A percentile compares a stretch with the other conserved stretches of the same genome.
Conservation (phyloP, 352 stramenopile species). For the Phytophthora palmivora region DNA sequence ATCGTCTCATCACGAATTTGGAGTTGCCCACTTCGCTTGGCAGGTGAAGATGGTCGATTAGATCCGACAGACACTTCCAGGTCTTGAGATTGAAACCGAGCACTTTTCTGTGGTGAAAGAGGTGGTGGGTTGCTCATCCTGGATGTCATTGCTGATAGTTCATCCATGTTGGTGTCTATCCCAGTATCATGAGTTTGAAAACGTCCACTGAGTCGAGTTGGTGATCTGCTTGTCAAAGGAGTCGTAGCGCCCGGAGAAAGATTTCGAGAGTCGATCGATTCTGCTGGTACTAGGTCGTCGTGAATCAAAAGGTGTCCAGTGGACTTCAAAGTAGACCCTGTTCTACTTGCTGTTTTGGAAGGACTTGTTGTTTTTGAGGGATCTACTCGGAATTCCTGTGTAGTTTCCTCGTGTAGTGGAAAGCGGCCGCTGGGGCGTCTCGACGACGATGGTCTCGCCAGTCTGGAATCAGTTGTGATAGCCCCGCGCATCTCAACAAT, state of each 20-base stretch:
- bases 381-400: conserved; percentile 16
- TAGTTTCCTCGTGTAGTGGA: conserved; percentile 7
- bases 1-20: conserved; percentile 21
- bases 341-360: conserved; percentile 6
- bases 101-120: conserved; percentile 9
- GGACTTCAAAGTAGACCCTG: conserved; percentile 21
- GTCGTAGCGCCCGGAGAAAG: conserved; percentile 6
- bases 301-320: conserved; percentile 31
- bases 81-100: conserved; percentile 20
- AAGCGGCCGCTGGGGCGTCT: conserved; percentile 16
- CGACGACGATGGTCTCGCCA: conserved; percentile 5
- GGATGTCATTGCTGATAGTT: conserved; percentile 2
- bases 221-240: not conserved
- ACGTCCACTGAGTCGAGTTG: conserved; percentile 16
- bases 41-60: conserved; percentile 18
- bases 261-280: conserved; percentile 13
- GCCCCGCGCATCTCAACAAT: conserved; percentile 30
- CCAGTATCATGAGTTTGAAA: conserved; percentile 14
- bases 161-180: conserved; percentile 11
- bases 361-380: conserved; percentile 4
- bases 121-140: conserved; percentile 9
- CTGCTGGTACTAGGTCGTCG: conserved; percentile 17
- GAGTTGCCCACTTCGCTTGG: conserved; percentile 5
- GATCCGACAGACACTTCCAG: conserved; percentile 3
- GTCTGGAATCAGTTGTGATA: conserved; percentile 18